Percentiles rank a stretch among this genome's conserved stretches.
phyloP scores from a whole-genome alignment of 768 basidiomycete species.

The Asterophora lycoperdoides region DNA sequence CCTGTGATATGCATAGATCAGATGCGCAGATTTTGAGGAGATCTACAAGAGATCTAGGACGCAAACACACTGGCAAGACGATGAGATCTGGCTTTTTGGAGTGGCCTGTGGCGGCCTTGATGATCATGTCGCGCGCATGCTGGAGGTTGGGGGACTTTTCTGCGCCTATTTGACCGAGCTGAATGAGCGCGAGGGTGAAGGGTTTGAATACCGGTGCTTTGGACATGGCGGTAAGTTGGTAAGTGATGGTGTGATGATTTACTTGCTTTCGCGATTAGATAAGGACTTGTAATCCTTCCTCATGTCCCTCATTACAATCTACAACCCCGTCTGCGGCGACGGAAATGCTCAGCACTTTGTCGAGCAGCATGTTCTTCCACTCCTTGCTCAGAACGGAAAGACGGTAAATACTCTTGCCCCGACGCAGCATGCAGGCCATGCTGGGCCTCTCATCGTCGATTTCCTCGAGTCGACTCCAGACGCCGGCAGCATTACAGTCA shows the following conservation, averaged over 20 bases:
- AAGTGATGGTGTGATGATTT: too few relatives aligned
- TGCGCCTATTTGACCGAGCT: slow-evolving; percentile 70
- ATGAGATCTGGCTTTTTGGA: slow-evolving; percentile 69
- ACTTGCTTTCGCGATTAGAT: too few relatives aligned
- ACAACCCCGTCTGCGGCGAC: slow-evolving; percentile 75
- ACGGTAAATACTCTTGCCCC: slow-evolving; percentile 36
- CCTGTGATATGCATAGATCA: slow-evolving; percentile 47
- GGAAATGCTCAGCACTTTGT: slow-evolving; percentile 54
- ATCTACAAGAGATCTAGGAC: neutral
- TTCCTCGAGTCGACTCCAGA: slow-evolving; percentile 30
- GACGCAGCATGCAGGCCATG: slow-evolving; percentile 54
- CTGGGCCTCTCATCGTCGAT: slow-evolving; percentile 42
- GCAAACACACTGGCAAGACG: slow-evolving; percentile 64
- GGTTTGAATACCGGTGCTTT: slow-evolving; percentile 44
- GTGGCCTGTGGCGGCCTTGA: slow-evolving; percentile 52
- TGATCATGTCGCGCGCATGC: slow-evolving; percentile 78
- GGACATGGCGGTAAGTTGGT: slow-evolving; percentile 2
- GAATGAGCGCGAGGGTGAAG: slow-evolving; percentile 86
- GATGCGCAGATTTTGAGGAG: too few relatives aligned
- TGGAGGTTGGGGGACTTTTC: slow-evolving; percentile 77
- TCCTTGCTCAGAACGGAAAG: slow-evolving; percentile 42
- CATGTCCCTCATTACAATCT: slow-evolving; percentile 58
- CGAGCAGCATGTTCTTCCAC: slow-evolving; percentile 56
- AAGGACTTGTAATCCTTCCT: neutral
- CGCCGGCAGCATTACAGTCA: slow-evolving; percentile 35